Evolutionary conservation across 225 moss, liverwort and hornwort genomes (phyloP), one percentile per base, ranked within the genome.

Genomic region (Thuidium tamariscinum): DNA sequence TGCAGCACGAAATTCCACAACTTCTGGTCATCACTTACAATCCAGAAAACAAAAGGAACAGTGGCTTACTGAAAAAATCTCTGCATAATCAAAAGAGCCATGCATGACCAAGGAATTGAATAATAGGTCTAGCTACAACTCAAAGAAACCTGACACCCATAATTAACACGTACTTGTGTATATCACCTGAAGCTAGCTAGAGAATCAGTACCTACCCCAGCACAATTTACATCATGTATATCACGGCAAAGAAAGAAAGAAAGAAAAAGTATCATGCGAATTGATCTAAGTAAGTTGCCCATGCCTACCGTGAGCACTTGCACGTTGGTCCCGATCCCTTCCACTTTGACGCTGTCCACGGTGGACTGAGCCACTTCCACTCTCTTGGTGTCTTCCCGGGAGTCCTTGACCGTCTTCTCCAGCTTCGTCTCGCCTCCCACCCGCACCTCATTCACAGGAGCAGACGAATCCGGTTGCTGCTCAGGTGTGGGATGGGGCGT

Each of bases 291-390:
- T 52, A 13, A 75, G 21, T 25, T 27, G 54, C 17, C 27, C 37
- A 10, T 37, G 56, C 77, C 17, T 77, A 97, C 99, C 83, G 95
- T 94, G 93, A 96, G 86, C 41, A 99, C 95, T 81, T 94, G 97
- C 52, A 99, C 90, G 74, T 99, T 99, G 25, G 94, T 95, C 20
- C 96, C 99, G 83, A 99, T 99, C 30, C 99, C 97, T 16, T 99
- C 97, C 74, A 96, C 92, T 90, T 95, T 97, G 82, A 96, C 95
- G 36, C 93, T 94, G 83, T 99, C 99, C 59, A 99, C 95, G 49
- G 93, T 95, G 34, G 97, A 92, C 81, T 94, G 93, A 29, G 99
- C 99, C 71, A 87, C 54, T 77, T 95, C 96, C 84, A 93, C 93
- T 86, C 91, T 95, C 92, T 91, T 95, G 21, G 92, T 93, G 41